Evolutionary conservation across 2,329 filamentous ascomycete genomes (phyloP).

Genomic region (Fusarium papillatum): DNA sequence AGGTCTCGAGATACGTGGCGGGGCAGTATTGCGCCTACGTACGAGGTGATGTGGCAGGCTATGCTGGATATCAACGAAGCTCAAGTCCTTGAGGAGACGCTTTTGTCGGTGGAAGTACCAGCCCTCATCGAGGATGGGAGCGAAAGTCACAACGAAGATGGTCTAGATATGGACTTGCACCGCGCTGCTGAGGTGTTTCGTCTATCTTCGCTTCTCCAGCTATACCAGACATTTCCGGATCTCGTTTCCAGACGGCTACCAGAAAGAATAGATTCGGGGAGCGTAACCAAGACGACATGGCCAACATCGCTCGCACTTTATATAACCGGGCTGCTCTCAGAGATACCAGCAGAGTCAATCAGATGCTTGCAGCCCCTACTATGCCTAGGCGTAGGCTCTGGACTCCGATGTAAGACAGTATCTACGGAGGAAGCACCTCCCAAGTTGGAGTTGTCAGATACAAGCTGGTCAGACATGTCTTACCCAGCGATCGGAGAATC

Average conservation of each 20-base stretch:
- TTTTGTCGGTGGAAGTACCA: slow-evolving; percentile 31
- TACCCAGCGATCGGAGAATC: background rate
- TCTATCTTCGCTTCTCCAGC: slow-evolving; percentile 52
- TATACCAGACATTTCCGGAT: slow-evolving; percentile 55
- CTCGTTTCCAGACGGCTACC: slow-evolving; percentile 48
- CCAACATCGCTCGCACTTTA: slow-evolving; percentile 31
- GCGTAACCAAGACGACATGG: slow-evolving; percentile 23
- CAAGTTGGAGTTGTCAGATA: slow-evolving; percentile 2
- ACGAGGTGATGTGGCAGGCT: slow-evolving; percentile 37
- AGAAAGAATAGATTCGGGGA: slow-evolving; percentile 5
- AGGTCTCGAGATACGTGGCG: slow-evolving; percentile 35
- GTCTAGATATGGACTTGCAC: slow-evolving; percentile 43
- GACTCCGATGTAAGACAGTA: slow-evolving; percentile 19
- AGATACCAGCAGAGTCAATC: slow-evolving; percentile 21
- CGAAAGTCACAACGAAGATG: background rate
- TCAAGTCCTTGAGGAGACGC: slow-evolving; percentile 31
- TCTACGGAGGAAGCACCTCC: slow-evolving; percentile 8
- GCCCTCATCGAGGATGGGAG: slow-evolving; percentile 9
- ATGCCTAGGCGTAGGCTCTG: slow-evolving; percentile 23
- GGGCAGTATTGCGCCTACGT: slow-evolving; percentile 31
- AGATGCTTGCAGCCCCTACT: slow-evolving; percentile 24
- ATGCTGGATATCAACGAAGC: slow-evolving; percentile 37
- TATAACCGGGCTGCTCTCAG: slow-evolving; percentile 14
- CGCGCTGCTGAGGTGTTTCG: slow-evolving; percentile 54
- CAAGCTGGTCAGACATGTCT: background rate